A percentile compares a stretch with the other conserved stretches of the same genome.
Evolutionary conservation across 768 basidiomycete genomes (phyloP).

Genomic region (Floccularia luteovirens): DNA sequence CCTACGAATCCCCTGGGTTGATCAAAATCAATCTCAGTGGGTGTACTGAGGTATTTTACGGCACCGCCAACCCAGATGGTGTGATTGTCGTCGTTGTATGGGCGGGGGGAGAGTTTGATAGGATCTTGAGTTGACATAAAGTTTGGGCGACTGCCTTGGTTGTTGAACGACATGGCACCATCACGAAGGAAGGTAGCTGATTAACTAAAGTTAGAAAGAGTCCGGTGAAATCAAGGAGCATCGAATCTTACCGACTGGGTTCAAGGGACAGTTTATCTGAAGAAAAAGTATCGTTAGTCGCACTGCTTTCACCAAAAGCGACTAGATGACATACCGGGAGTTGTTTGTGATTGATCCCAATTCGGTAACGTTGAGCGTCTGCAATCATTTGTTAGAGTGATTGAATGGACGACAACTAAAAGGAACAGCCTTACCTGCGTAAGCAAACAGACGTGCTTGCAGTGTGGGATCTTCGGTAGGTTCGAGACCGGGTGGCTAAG

Average conservation of each 20-base stretch:
- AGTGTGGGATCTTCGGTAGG: constrained; percentile 51
- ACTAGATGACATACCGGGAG: constrained; percentile 16
- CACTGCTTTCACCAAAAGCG: too few species aligned
- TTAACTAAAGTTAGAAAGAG: not conserved
- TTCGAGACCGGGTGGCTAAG: constrained; percentile 26
- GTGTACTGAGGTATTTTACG: constrained; percentile 23
- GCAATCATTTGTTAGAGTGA: not conserved
- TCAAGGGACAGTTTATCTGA: constrained; percentile 29
- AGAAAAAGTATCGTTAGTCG: not conserved
- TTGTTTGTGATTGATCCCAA: constrained; percentile 28
- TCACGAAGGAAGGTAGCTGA: constrained; percentile 31
- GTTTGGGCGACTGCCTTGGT: constrained; percentile 31
- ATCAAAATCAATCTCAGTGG: constrained; percentile 30
- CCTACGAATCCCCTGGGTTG: constrained; percentile 24
- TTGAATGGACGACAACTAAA: not conserved
- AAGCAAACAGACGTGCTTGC: constrained; percentile 51
- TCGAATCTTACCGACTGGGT: constrained; percentile 22
- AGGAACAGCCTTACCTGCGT: constrained; percentile 27
- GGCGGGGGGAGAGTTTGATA: constrained; percentile 21
- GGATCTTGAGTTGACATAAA: constrained; percentile 26
- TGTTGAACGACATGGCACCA: constrained; percentile 24
- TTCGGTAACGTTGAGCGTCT: constrained; percentile 32
- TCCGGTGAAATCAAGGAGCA: not conserved
- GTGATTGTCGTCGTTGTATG: constrained; percentile 30
- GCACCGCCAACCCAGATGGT: constrained; percentile 33